Conservation (phyloP, 345 rosid species). For the Sonneratia caseolaris region DNA sequence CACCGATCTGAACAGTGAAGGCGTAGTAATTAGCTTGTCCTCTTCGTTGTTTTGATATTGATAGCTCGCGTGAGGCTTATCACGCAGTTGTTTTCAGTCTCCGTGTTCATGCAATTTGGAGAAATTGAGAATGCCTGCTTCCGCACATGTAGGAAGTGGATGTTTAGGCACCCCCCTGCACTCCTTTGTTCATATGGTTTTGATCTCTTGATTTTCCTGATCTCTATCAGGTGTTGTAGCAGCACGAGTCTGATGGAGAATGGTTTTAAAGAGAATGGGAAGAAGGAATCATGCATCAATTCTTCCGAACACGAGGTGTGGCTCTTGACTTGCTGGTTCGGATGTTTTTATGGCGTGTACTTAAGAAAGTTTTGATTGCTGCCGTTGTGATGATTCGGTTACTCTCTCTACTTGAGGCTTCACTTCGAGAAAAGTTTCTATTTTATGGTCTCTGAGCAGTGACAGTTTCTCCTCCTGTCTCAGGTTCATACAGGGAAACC, state of each 20-base stretch:
- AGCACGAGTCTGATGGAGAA: slow-evolving; percentile 4
- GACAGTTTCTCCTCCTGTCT: background rate
- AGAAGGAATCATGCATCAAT: background rate
- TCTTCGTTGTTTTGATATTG: too few species aligned
- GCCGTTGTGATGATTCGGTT: background rate
- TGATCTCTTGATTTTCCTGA: background rate
- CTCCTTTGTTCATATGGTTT: background rate
- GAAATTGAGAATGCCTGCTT: background rate
- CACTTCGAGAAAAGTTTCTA: background rate
- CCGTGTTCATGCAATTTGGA: background rate
- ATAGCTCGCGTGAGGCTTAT: background rate
- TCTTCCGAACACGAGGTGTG: slow-evolving; percentile 16
- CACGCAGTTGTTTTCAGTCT: background rate
- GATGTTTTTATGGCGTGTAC: background rate
- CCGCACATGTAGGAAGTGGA: background rate
- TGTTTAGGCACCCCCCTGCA: background rate
- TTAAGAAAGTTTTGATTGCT: background rate
- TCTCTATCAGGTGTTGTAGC: background rate
- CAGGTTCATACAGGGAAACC: slow-evolving; percentile 36
- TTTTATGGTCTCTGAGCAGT: background rate
- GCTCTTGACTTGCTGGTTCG: background rate
- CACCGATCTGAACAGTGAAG: background rate
- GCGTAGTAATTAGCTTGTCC: background rate
- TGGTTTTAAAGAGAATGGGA: slow-evolving; percentile 9
- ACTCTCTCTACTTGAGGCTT: background rate